A percentile compares a stretch with the other conserved stretches of the same genome.
Evolutionary conservation across 2,329 filamentous ascomycete species (phyloP).

Genomic region (Phialophora macrospora): DNA sequence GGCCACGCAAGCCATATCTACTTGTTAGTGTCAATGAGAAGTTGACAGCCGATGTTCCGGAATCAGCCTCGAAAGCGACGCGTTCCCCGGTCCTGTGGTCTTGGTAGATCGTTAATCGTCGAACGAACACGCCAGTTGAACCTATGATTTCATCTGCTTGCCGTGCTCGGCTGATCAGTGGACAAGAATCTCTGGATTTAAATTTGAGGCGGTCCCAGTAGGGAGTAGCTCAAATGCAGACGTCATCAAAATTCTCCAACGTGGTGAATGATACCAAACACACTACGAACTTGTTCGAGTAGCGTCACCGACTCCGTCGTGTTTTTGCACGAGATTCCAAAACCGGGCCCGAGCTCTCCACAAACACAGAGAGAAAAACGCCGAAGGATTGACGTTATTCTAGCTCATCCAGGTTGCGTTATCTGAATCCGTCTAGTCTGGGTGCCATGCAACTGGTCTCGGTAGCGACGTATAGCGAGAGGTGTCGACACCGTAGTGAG

Average conservation of each 20-base stretch:
- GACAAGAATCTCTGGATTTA: slow-evolving; percentile 9
- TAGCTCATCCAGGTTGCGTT: background rate
- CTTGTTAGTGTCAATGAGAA: background rate
- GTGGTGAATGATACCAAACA: background rate
- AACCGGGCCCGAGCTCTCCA: slow-evolving; percentile 3
- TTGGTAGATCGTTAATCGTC: background rate
- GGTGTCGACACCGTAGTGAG: background rate
- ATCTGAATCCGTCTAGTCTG: background rate
- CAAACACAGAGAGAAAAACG: background rate
- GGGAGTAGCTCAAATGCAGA: slow-evolving; percentile 3
- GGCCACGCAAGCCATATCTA: slow-evolving; percentile 16
- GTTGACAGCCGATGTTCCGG: background rate
- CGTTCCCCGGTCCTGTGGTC: background rate
- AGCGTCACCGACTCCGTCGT: background rate
- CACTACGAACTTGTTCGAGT: background rate
- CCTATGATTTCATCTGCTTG: slow-evolving; percentile 17
- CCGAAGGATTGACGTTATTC: background rate
- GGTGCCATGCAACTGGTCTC: background rate
- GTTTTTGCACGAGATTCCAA: background rate
- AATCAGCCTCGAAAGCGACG: background rate
- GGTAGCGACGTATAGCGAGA: background rate
- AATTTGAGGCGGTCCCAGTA: background rate
- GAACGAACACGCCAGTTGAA: background rate
- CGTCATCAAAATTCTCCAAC: slow-evolving; percentile 12
- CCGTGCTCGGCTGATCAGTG: slow-evolving; percentile 13